Percentiles rank a stretch among this genome's conserved stretches.
Conservation (phyloP, 192 early-diverging fungal species). For the Funneliformis geosporum region DNA sequence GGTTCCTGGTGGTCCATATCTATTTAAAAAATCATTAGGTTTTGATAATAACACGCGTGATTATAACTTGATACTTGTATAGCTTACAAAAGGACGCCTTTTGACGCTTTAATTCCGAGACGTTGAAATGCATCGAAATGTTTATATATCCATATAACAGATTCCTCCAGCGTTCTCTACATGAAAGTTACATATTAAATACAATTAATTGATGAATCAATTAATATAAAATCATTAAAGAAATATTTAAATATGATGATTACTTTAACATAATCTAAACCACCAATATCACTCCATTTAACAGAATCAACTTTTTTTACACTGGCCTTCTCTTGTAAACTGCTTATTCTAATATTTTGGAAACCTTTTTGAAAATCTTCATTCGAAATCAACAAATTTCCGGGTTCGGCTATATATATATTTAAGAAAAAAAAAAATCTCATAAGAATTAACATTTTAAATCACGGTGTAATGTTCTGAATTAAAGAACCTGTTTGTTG, state of each 20-base stretch:
- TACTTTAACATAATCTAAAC: constrained; percentile 72
- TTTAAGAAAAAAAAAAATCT: not conserved
- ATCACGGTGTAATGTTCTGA: not conserved
- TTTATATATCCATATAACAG: constrained; percentile 76
- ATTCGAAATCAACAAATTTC: constrained; percentile 25
- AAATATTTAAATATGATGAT: not conserved
- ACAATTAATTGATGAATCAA: not conserved
- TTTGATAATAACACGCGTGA: not conserved
- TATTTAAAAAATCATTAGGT: constrained; percentile 22
- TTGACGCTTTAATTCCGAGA: constrained; percentile 72
- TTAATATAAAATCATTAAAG: not conserved
- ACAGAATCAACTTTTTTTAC: constrained; percentile 54
- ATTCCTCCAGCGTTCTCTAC: constrained; percentile 68
- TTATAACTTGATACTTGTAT: not conserved
- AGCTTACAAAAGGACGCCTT: constrained; percentile 77
- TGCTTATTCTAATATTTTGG: constrained; percentile 35
- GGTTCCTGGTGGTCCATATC: constrained; percentile 85
- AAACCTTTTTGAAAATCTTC: constrained; percentile 51
- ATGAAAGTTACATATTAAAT: not conserved
- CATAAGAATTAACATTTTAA: too few species aligned
- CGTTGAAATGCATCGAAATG: constrained; percentile 62
- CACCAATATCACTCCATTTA: constrained; percentile 81
- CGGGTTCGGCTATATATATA: constrained; percentile 18
- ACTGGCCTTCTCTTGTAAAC: constrained; percentile 39
- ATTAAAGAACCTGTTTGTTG: constrained; percentile 25